phyloP scores from a whole-genome alignment of 371 early-diverging fungal genomes.

The Actinomortierella wolfii region DNA sequence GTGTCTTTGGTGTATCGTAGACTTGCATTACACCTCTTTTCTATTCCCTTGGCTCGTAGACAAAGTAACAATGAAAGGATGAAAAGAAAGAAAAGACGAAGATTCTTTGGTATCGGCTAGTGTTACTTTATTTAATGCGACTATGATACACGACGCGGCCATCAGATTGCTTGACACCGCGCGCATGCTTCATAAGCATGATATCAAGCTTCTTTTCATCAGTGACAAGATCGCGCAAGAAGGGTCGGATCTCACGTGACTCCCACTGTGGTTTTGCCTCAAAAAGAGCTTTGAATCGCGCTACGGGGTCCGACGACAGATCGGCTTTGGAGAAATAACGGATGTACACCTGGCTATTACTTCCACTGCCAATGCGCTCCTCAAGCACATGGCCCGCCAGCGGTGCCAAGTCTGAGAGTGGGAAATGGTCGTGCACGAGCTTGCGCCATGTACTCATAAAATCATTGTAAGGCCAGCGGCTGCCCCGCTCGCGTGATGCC shows the following conservation, averaged over 20 bases:
- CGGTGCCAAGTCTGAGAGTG: too few relatives aligned
- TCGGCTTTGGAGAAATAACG: slow-evolving; percentile 55
- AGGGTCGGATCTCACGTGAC: slow-evolving; percentile 55
- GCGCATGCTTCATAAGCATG: slow-evolving; percentile 53
- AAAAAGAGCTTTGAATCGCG: slow-evolving; percentile 58
- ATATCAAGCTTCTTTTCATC: slow-evolving; percentile 55
- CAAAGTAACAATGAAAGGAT: too few relatives aligned
- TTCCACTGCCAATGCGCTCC: too few relatives aligned
- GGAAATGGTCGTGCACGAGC: too few relatives aligned
- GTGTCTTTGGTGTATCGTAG: slow-evolving; percentile 24
- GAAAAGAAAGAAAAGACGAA: too few relatives aligned
- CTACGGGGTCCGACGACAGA: slow-evolving; percentile 56
- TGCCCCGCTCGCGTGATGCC: too few relatives aligned
- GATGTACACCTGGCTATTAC: slow-evolving; percentile 26
- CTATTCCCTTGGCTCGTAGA: too few relatives aligned
- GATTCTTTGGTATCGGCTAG: too few relatives aligned
- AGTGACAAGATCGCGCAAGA: slow-evolving; percentile 55
- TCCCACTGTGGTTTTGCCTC: slow-evolving; percentile 56
- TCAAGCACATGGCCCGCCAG: too few relatives aligned
- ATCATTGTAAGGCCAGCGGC: too few relatives aligned
- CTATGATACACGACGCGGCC: slow-evolving; percentile 36
- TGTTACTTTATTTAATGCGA: slow-evolving; percentile 13
- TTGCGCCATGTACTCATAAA: too few relatives aligned
- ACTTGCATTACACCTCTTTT: too few relatives aligned
- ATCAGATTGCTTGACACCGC: slow-evolving; percentile 37